These are phyloP conservation scores for Apiotrichum mycotoxinovorans DNA, from an alignment of 1,284 basidiomycete species.

Conservation along the genomic window DNA sequence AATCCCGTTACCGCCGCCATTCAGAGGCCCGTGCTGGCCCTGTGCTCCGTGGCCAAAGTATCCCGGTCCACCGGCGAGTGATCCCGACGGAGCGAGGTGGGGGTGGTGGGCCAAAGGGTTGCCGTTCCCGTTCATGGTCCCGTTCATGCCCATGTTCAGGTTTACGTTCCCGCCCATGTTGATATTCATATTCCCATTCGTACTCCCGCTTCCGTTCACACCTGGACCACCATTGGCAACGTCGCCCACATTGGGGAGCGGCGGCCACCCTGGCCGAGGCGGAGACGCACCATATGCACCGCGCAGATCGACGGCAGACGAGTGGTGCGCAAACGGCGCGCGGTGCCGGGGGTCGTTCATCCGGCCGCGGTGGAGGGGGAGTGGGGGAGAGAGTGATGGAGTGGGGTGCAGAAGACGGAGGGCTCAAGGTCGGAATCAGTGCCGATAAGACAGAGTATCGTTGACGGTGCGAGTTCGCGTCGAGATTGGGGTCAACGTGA, in stretches of 20 bases:
- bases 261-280: background rate
- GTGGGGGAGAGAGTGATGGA: too few relatives aligned
- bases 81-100: background rate
- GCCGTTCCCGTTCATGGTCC: background rate
- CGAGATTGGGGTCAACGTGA: too few relatives aligned
- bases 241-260: too few relatives aligned
- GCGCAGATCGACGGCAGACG: constrained; percentile 19
- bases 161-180: background rate
- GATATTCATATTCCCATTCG: background rate
- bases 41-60: constrained; percentile 4
- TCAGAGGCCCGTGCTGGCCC: too few relatives aligned
- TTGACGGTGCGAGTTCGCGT: too few relatives aligned
- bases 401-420: too few relatives aligned
- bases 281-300: background rate
- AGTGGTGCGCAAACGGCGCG: constrained; percentile 40
- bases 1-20: too few relatives aligned
- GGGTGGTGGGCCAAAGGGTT: background rate
- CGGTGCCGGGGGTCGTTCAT: constrained; percentile 41
- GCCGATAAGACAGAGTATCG: too few relatives aligned
- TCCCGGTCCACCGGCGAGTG: constrained; percentile 10
- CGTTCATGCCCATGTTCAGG: too few relatives aligned
- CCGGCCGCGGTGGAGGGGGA: background rate
- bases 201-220: background rate
- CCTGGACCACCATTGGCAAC: too few relatives aligned
- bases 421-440: too few relatives aligned